Evolutionary conservation across 1,139 yeast genomes (phyloP), one percentile per base, ranked within the genome.

Genomic region (Candida sanyaensis): DNA sequence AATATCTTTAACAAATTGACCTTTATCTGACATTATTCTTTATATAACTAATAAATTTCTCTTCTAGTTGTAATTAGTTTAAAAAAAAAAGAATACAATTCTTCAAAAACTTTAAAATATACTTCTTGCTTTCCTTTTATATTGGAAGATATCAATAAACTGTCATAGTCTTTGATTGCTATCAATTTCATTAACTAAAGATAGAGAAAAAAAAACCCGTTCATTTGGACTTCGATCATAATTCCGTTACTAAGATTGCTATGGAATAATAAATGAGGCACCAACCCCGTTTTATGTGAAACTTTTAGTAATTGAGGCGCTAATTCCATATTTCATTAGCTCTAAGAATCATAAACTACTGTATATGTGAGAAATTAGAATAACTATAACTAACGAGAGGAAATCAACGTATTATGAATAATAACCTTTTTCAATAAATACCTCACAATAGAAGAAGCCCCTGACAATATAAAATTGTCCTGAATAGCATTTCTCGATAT

Each of bases 1-100:
- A 46, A 62, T 66, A 52, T 65, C 59, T 52, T 71, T 69, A 45
- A 58, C 69, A 11, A 41, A 40, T 43, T 47, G 37, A 41, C 43
- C 49, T 45, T 43, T 42, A 28, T 45, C 48, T 41, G 49, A 43
- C 51, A 45, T 44, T 30, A 6, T 45, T 30, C 13, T 17, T 17
- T 31, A 23, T 31, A 27, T 12, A 7, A 8, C 4, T 39, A 36
- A 9, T 27, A 34, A 26, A 11, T 23, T 26, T 13, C n/a, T 28
- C 11, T 13, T 9, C 4, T 37, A 10, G n/a, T 7, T 28, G 24
- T 29, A 10, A n/a, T 23, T 8, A 36, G 10, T 28, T 28, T 23
- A 23, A 24, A 6, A 4, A 24, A 17, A 17, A 17, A 17, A 17
- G 3, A 17, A 17, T 17, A 3, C 3, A 17, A 17, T 17, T 36